phyloP scores from a whole-genome alignment of 805 yeast genomes.

The Pichia rugopelliculosa region DNA sequence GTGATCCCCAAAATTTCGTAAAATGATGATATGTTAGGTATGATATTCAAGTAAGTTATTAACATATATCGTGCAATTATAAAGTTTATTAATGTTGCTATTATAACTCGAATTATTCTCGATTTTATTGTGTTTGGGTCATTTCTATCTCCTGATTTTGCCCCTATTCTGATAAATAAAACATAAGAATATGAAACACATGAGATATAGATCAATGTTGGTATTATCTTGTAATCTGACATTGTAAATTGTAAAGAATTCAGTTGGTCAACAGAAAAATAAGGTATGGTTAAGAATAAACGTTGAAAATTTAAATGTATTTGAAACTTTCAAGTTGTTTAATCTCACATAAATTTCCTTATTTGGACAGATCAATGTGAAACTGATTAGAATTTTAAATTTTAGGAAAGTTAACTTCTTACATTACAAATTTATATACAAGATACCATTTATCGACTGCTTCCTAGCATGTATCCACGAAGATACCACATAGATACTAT shows the following conservation, averaged over 20 bases:
- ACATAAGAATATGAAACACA: conserved; percentile 42
- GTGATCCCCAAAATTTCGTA: conserved; percentile 16
- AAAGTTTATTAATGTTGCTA: conserved; percentile 28
- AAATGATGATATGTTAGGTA: conserved; percentile 7
- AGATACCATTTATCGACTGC: neutral
- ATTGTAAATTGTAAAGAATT: no score
- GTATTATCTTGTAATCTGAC: neutral
- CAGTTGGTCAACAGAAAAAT: no score
- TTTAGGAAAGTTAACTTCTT: no score
- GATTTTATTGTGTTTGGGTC: conserved; percentile 35
- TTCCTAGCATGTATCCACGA: conserved; percentile 33
- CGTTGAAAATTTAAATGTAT: neutral
- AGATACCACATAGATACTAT: conserved; percentile 59
- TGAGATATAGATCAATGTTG: conserved; percentile 23
- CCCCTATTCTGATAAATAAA: conserved; percentile 29
- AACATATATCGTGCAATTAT: conserved; percentile 27
- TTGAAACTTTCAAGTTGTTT: neutral
- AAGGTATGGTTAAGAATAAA: no score
- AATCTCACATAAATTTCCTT: neutral
- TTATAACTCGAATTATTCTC: conserved; percentile 33
- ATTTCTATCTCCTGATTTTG: conserved; percentile 30
- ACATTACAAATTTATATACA: neutral
- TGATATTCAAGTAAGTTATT: conserved; percentile 13
- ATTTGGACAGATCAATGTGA: neutral
- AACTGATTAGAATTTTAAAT: neutral